These are phyloP conservation scores for Dictyostelium citrinum DNA, from an alignment of 78 protist genomes.

Conservation along the genomic window DNA sequence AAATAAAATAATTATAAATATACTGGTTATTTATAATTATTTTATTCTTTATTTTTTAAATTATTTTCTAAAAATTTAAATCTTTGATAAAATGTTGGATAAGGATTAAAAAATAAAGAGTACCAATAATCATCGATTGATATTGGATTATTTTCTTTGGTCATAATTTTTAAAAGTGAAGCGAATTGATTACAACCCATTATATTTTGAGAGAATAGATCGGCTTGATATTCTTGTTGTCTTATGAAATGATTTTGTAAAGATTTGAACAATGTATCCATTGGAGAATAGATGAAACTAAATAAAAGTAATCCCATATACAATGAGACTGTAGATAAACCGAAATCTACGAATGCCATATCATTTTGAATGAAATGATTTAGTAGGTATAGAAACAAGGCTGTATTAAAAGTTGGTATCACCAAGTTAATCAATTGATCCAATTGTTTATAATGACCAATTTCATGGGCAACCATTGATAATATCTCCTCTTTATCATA, in stretches of 20 bases:
- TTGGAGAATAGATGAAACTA: background rate
- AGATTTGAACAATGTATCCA: background rate
- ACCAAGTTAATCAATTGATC: background rate
- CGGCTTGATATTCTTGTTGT: background rate
- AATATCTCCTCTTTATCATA: background rate
- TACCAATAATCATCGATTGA: background rate
- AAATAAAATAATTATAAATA: background rate
- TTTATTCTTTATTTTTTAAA: background rate
- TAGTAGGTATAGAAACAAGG: background rate
- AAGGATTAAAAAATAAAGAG: background rate
- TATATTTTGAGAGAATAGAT: background rate
- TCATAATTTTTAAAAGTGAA: background rate
- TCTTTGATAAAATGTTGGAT: background rate
- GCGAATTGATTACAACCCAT: background rate
- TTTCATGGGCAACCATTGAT: background rate
- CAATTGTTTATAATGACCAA: background rate
- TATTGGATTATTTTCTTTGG: background rate
- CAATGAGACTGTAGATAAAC: background rate
- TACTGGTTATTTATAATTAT: background rate
- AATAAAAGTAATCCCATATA: background rate
- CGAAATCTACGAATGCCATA: background rate
- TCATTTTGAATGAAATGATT: background rate
- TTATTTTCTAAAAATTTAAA: background rate
- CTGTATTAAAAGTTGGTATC: background rate
- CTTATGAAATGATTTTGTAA: background rate